Base-by-base conservation (phyloP, 768 basidiomycete genomes). In the Boletus vinaceobasis region DNA sequence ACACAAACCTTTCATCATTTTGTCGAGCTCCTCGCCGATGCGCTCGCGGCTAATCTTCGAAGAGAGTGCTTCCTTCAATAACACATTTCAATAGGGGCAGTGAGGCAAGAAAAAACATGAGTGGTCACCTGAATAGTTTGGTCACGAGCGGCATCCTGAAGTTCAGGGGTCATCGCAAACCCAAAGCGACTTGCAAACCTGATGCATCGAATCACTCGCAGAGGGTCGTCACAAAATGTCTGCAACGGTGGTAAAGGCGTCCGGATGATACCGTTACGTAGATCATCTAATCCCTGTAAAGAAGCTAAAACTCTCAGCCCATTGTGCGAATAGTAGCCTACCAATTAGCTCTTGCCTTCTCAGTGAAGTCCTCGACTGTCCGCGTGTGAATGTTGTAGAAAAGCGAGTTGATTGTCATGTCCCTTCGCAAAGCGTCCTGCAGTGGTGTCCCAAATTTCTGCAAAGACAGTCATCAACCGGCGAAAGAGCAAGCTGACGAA, bases 351-450 rank as follows among this genome's bases (percentile, higher is more conserved):
- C 56, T 31, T 65, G 87, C 92, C 80, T 85, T 87, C 62, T 78
- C 80, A 1, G 93, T 96, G 63, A 80, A 80, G 67, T 99, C 97
- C 66, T 99, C 97, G 3, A 99, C 87, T 4, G 74, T 60, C 14
- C 85, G 81, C 1, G 87, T 86, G 64, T 97, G 93, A 1, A 99
- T 82, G 60, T 99, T 98, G 74, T 95, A 98, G 74, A 98, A 98
- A 7, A 99, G 75, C 0, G 96, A 77, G 66, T 99, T 99, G 70
- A 99, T 97, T 1, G 97, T 98, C 29, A 89, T 83, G 69, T 99
- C 97, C 63, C 97, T 78, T 49, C 97, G 78, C 45, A 89, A 69
- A 2, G 97, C 94, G 68, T 99, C 97, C 74, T 98, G 81, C 14
- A 89, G 65, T 0, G 96, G 94, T 4, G 95, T 96, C 7, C 97